Evolutionary conservation across 2,329 filamentous ascomycete genomes (phyloP).

Genomic region (Emmonsia crescens): DNA sequence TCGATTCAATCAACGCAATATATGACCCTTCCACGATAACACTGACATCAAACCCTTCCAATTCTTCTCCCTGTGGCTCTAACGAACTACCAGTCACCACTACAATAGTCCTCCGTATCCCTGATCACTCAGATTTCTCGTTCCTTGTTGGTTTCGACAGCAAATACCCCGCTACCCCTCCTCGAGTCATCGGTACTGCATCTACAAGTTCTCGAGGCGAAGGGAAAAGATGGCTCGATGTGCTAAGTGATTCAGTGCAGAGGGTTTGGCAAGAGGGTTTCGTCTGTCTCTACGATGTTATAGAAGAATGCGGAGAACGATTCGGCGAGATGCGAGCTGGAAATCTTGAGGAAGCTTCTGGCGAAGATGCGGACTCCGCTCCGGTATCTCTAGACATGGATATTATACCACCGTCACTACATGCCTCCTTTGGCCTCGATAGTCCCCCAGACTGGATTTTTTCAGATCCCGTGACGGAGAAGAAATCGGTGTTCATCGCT

Average conservation of each 20-base stretch:
- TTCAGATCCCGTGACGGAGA: constrained; percentile 64
- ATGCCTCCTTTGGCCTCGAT: constrained; percentile 22
- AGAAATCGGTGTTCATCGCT: constrained; percentile 80
- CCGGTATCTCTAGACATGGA: constrained; percentile 11
- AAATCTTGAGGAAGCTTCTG: neutral
- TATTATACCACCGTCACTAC: constrained; percentile 20
- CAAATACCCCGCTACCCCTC: constrained; percentile 64
- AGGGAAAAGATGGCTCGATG: constrained; percentile 57
- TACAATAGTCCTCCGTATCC: constrained; percentile 54
- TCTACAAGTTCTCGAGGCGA: constrained; percentile 64
- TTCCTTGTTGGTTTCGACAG: constrained; percentile 54
- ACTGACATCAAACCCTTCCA: constrained; percentile 15
- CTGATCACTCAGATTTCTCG: constrained; percentile 41
- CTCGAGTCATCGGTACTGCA: constrained; percentile 65
- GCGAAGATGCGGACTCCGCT: constrained; percentile 14
- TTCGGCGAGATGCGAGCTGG: constrained; percentile 45
- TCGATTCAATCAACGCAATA: constrained; percentile 42
- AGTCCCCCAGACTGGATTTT: constrained; percentile 56
- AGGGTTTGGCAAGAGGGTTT: constrained; percentile 60
- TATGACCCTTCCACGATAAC: constrained; percentile 56
- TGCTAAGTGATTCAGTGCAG: constrained; percentile 56
- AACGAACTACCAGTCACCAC: constrained; percentile 20
- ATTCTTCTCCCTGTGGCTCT: constrained; percentile 16
- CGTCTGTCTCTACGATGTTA: constrained; percentile 83
- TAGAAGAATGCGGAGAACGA: constrained; percentile 51